A percentile compares a stretch with the other conserved stretches of the same genome.
Conservation (phyloP, 2,329 filamentous ascomycete species). For the Monosporascus sp. region DNA sequence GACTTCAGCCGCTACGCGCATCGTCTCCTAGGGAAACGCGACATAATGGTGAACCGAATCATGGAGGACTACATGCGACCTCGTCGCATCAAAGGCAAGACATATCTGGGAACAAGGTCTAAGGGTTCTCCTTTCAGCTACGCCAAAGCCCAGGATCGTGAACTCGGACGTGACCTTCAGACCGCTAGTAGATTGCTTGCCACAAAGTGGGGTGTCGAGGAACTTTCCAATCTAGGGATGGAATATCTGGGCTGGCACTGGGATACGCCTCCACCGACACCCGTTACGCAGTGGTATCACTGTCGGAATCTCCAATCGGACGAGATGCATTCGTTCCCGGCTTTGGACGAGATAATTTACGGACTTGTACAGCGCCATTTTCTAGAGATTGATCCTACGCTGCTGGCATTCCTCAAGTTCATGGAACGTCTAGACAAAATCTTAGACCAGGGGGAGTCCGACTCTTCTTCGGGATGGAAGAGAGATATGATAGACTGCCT, state of each 20-base stretch:
- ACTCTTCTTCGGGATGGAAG: constrained; percentile 11
- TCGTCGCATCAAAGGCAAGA: constrained; percentile 2
- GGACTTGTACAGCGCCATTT: constrained; percentile 13
- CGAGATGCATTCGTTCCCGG: constrained; percentile 4
- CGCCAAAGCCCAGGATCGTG: constrained; percentile 15
- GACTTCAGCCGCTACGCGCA: constrained; percentile 30
- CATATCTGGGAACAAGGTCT: constrained; percentile 5
- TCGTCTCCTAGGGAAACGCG: constrained; percentile 23
- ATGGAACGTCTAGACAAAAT: not conserved
- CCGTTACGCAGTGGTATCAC: not conserved
- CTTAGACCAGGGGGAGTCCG: too few relatives aligned
- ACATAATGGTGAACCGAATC: constrained; percentile 27
- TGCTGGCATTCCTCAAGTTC: constrained; percentile 8
- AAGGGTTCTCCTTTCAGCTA: constrained; percentile 6
- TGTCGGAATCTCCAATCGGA: not conserved
- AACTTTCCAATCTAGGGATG: not conserved
- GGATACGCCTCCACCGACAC: not conserved
- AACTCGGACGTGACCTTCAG: constrained; percentile 23
- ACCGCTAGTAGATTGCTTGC: constrained; percentile 21
- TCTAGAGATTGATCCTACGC: constrained; percentile 10
- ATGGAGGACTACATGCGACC: constrained; percentile 26
- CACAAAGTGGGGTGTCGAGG: constrained; percentile 11
- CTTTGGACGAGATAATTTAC: constrained; percentile 1
- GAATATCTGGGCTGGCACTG: not conserved
- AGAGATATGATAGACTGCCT: constrained; percentile 15